Evolutionary conservation across 257 asterid species (phyloP).

Genomic region (Gentiana macrophylla): DNA sequence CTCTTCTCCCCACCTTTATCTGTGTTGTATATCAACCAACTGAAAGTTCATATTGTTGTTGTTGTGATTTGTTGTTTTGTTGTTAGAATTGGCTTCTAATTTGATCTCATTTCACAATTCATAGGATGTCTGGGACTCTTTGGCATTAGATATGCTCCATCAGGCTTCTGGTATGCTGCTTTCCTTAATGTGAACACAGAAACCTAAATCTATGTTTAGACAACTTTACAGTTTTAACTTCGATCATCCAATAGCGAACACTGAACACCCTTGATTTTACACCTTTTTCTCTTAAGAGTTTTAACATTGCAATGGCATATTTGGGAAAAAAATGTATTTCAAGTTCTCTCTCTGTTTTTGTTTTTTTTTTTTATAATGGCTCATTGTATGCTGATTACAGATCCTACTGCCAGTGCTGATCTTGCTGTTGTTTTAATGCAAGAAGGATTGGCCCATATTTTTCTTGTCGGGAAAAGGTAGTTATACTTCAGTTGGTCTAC

Average conservation of each 20-base stretch:
- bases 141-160: conserved; percentile 67
- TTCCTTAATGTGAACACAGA: too few species aligned
- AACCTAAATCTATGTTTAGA: too few species aligned
- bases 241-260: too few species aligned
- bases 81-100: too few species aligned
- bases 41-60: too few species aligned
- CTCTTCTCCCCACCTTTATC: too few species aligned
- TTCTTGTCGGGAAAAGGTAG: conserved; percentile 91
- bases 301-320: neutral
- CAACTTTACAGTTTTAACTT: too few species aligned
- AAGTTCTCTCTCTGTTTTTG: neutral
- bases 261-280: too few species aligned
- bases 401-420: conserved; percentile 93
- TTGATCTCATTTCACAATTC: neutral
- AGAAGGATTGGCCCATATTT: conserved; percentile 82
- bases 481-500: neutral
- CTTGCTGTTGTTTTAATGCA: conserved; percentile 92
- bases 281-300: neutral
- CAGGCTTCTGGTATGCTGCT: conserved; percentile 70
- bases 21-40: too few species aligned
- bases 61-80: too few species aligned
- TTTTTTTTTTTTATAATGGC: conserved; percentile 4
- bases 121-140: conserved; percentile 81
- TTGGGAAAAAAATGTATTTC: neutral
- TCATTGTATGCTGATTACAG: conserved; percentile 26